Base-by-base conservation (phyloP, 2,329 filamentous ascomycete species). In the Fonsecaea nubica region DNA sequence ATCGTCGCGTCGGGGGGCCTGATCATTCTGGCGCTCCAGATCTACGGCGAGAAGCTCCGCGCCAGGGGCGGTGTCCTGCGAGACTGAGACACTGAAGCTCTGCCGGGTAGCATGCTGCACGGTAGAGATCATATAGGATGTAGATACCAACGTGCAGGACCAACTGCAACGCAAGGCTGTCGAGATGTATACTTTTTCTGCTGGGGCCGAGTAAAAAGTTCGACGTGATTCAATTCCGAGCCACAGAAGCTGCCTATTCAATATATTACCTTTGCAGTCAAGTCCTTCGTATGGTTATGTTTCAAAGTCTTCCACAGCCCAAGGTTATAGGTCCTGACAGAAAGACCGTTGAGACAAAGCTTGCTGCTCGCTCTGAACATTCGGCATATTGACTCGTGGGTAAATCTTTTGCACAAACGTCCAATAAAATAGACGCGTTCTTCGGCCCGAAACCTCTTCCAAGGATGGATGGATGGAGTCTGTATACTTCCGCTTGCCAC, bases 11-110 rank as follows among this genome's bases (percentile, higher is more conserved):
- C 50, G 25, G 76, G 76, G 0, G 79, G 78, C 60, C 58, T 78
- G n/a, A 72, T 81, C 12, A 64, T 80, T 80, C 83, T 80, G 12
- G n/a, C 73, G 1, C 63, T 81, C 62, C 75, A 78, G 69, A 53
- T 73, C 56, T 76, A 71, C 56, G 79, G 80, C 7, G 80, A 77
- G 74, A 69, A 63, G 10, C 56, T 80, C 69, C 72, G 79, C 60
- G 70, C 69, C 35, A 77, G 72, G 77, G 72, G 74, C 21, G 77
- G 78, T 15, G 38, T 15, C 12, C 5, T 40, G 38, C 12, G 38
- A 40, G 38, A 40, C 13, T 40, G 38, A 40, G 30, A 32, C 4
- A 32, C 30, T 32, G 30, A 32, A 32, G 30, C 6, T 32, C 30
- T 32, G 2, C 30, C 30, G 30, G 30, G 30, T 4, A 40, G 9